A percentile compares a stretch with the other conserved stretches of the same genome.
Conservation (phyloP, 1,284 basidiomycete genomes). For the Cryptococcus jaspeensis region DNA sequence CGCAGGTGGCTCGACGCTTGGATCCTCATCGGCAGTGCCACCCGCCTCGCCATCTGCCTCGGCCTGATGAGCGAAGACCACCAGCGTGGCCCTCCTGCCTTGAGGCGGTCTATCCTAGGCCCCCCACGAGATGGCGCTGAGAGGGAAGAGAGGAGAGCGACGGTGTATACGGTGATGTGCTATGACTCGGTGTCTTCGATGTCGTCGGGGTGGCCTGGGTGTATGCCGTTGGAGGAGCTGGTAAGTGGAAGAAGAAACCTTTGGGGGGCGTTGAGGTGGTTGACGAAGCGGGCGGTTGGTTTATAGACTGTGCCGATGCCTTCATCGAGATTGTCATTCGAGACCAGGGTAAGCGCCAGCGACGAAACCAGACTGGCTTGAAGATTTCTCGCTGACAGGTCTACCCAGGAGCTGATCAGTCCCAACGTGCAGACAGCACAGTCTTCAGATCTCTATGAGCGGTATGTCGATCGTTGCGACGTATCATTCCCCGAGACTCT, state of each 20-base stretch:
- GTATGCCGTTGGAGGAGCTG: constrained; percentile 33
- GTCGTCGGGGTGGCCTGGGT: constrained; percentile 34
- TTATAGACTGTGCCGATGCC: constrained; percentile 27
- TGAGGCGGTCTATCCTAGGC: constrained; percentile 19
- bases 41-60: constrained; percentile 29
- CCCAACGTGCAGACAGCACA: constrained; percentile 37
- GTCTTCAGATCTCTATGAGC: constrained; percentile 31
- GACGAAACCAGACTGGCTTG: too few species aligned
- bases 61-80: constrained; percentile 26
- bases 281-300: constrained; percentile 2
- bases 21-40: constrained; percentile 24
- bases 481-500: too few species aligned
- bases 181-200: constrained; percentile 23
- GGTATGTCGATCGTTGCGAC: constrained; percentile 17
- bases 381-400: constrained; percentile 2
- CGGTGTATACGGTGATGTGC: constrained; percentile 24
- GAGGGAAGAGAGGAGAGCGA: constrained; percentile 34
- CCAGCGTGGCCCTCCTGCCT: not conserved
- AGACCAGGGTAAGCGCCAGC: too few species aligned
- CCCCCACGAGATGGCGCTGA: constrained; percentile 31
- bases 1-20: constrained; percentile 41
- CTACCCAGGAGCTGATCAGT: constrained; percentile 17
- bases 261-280: not conserved
- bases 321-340: too few species aligned
- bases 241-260: constrained; percentile 26